phyloP scores from a whole-genome alignment of 1,284 basidiomycete species.

The Sporisorium scitamineum region DNA sequence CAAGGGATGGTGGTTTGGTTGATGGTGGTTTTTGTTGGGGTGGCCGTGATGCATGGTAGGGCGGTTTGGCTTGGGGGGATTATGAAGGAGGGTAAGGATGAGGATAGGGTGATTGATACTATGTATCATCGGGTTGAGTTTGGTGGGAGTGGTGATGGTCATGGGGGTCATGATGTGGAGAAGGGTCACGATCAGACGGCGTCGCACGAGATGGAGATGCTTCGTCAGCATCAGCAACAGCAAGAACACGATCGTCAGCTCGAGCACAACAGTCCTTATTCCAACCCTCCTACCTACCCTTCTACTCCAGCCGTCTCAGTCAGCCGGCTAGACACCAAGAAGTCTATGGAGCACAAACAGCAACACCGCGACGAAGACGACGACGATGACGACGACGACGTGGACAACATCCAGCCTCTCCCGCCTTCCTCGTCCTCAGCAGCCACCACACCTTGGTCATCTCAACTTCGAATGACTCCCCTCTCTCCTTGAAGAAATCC shows the following conservation, averaged over 20 bases:
- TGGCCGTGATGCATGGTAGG: constrained; percentile 14
- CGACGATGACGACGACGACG: neutral
- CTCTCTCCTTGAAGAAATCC: neutral
- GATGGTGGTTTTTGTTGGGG: constrained; percentile 8
- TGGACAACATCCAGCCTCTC: constrained; percentile 1
- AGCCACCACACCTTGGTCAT: constrained; percentile 1
- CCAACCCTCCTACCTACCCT: constrained; percentile 28
- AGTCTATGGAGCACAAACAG: neutral
- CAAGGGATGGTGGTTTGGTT: constrained; percentile 27
- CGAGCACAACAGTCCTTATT: constrained; percentile 6
- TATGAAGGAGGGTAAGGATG: constrained; percentile 37
- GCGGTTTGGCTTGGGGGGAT: constrained; percentile 24
- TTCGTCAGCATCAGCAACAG: neutral
- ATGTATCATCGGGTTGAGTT: constrained; percentile 10
- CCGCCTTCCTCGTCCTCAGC: neutral
- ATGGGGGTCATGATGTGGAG: neutral
- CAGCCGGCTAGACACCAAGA: neutral
- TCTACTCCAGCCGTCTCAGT: constrained; percentile 19
- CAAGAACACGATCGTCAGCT: neutral
- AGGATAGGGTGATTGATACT: constrained; percentile 43
- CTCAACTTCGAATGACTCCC: neutral
- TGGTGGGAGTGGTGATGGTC: neutral
- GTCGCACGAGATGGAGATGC: too few species aligned
- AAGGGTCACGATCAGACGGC: neutral
- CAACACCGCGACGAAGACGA: neutral